Base-by-base conservation (phyloP, 768 basidiomycete genomes). In the Ramaria sp. region DNA sequence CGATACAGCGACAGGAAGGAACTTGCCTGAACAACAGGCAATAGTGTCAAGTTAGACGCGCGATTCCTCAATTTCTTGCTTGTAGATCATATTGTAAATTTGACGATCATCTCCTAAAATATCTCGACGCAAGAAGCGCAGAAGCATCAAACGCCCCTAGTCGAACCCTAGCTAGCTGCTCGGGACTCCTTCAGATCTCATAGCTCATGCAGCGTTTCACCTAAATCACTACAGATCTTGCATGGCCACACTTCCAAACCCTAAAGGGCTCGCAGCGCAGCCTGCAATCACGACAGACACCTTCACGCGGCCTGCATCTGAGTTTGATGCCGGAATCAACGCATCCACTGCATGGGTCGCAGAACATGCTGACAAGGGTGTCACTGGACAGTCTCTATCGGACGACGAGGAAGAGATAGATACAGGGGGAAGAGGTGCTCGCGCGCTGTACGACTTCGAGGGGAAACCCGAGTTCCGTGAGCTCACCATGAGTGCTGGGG, bases 271-370 rank as follows among this genome's bases (percentile, higher is more conserved):
- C 42, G 44, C 62, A 34, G 59, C 60, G 1, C 60, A 38, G 18
- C 38, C 54, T 52, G 27, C 54, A 18, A 51, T 51, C 16, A 25
- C 57, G 30, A 32, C 44, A 8, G 34, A 43, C 32, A 50, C 67
- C 37, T 72, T 42, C 63, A 60, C 41, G 53, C 34, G 54, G 61
- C 66, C 44, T 7, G 60, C 61, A 37, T 55, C 61, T 38, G 78
- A 79, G 48, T 88, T 89, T 61, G 88, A 88, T 63, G 77, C 81
- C 1, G 86, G 88, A 3, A 75, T 89, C 65, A 88, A 89, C 67
- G 74, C 83, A 10, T 88, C 88, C 1, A 66, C 75, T 5, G 88
- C 84, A 10, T 90, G 86, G 88, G 53, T 55, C 20, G 83, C 85
- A 22, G 82, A 78, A 56, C 75, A 78, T 60, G 69, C 78, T 13